Conservation (phyloP, 1,139 yeast genomes). For the Chernovozyma sophiae-reginae region DNA sequence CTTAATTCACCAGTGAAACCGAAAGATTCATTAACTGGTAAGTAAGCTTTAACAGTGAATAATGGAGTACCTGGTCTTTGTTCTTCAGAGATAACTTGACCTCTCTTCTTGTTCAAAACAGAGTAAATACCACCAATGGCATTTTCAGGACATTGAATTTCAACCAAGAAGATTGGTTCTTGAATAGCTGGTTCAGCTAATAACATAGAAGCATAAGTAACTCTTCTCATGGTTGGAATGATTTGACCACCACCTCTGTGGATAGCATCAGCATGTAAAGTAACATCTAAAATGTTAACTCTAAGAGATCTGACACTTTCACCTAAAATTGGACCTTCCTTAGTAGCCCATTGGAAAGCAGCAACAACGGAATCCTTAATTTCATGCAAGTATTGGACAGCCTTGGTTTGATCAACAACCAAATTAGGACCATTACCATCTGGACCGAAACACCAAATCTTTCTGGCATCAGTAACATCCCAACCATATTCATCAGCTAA, state of each 20-base stretch:
- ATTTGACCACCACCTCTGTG: conserved; percentile 99
- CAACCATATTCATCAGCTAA: conserved; percentile 99
- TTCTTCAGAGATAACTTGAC: conserved; percentile 98
- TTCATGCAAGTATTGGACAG: conserved; percentile 98
- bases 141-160: conserved; percentile 98
- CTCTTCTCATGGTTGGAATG: conserved; percentile 99
- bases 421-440: conserved; percentile 99
- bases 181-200: conserved; percentile 98
- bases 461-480: conserved; percentile 99
- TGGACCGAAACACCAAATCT: conserved; percentile 99
- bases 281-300: conserved; percentile 97
- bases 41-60: conserved; percentile 98
- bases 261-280: conserved; percentile 99
- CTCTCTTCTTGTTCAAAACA: conserved; percentile 99
- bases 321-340: conserved; percentile 99
- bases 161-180: conserved; percentile 99
- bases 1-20: conserved; percentile 99
- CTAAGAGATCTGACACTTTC: conserved; percentile 95
- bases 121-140: conserved; percentile 99
- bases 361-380: conserved; percentile 99
- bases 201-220: conserved; percentile 95
- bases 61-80: conserved; percentile 99
- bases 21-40: conserved; percentile 99
- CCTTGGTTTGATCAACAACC: conserved; percentile 99
- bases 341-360: conserved; percentile 99